Percentiles rank a stretch among this genome's conserved stretches.
Conservation (phyloP, 2,329 filamentous ascomycete genomes). For the Pseudogymnoascus sp. region DNA sequence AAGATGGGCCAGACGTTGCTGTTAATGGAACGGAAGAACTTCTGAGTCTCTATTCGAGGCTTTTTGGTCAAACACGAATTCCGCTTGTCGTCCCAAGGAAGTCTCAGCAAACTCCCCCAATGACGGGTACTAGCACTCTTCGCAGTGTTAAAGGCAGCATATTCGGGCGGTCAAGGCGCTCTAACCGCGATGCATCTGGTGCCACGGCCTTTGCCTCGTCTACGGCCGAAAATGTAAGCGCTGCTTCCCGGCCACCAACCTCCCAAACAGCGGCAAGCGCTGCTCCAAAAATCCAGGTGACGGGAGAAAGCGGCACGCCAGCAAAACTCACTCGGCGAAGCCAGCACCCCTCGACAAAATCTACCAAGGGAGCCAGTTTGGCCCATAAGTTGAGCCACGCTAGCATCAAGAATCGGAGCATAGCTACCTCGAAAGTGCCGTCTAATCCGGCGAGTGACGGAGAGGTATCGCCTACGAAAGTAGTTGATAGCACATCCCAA, state of each 20-base stretch:
- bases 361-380: slow-evolving; percentile 29
- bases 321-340: slow-evolving; percentile 27
- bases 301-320: slow-evolving; percentile 47
- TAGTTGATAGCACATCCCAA: neutral
- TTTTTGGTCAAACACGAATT: slow-evolving; percentile 53
- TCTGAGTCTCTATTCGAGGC: slow-evolving; percentile 66
- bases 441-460: slow-evolving; percentile 2
- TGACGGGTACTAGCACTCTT: slow-evolving; percentile 61
- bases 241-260: slow-evolving; percentile 24
- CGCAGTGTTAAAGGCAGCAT: slow-evolving; percentile 67
- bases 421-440: slow-evolving; percentile 28
- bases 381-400: slow-evolving; percentile 31
- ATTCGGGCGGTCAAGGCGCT: slow-evolving; percentile 52
- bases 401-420: slow-evolving; percentile 45
- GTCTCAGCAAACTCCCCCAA: slow-evolving; percentile 45
- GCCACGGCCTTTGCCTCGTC: neutral
- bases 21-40: slow-evolving; percentile 85
- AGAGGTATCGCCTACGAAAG: neutral
- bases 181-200: slow-evolving; percentile 34
- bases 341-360: slow-evolving; percentile 29
- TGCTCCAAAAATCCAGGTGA: slow-evolving; percentile 66
- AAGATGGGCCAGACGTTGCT: slow-evolving; percentile 75
- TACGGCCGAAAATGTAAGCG: neutral
- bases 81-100: slow-evolving; percentile 26
- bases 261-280: slow-evolving; percentile 19